Evolutionary conservation across 176 grass and related monocot genomes (phyloP), one percentile per base, ranked within the genome.

Genomic region (Tillandsia leiboldiana): DNA sequence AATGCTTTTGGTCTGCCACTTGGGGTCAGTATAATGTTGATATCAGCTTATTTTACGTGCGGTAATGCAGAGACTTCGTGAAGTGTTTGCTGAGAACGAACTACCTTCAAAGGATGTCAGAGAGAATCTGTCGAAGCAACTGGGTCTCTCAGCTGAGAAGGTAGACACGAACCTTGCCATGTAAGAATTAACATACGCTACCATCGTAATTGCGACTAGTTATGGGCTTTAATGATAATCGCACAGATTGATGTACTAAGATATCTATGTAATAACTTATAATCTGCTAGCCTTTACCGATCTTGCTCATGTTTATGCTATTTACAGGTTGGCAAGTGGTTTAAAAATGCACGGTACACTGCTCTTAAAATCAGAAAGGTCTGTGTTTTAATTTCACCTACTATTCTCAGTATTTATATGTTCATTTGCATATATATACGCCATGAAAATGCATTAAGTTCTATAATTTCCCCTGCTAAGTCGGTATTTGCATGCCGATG

Each of bases 261-360:
- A 5, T 42, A 42, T 24, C 24, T 24, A 24, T 1, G 24, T 24
- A 24, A 24, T 24, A 24, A 24, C 24, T 24, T 24, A 24, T 24
- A 24, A 24, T 24, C 24, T 24, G 24, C 24, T 24, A 42, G 33
- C 33, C 33, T 42, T 42, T 42, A 42, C 33, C 7, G 33, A 6
- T 42, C 33, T 42, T 7, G 24, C 49, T 47, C n/a, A 2, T 63
- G 11, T n/a, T 64, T 51, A 65, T 65, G 50, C 51, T 54, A 51
- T 83, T 80, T 75, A 65, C 79, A 96, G 88, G 85, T 96, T 77
- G 84, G 87, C 78, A 87, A 80, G 77, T 96, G 92, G 92, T 96
- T 96, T 82, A 96, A 89, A 79, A 96, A 96, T 91, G 85, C 92
- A 76, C 69, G 92, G 61, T 91, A 83, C 81, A 86, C 92, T 87